A percentile compares a stretch with the other conserved stretches of the same genome.
These are phyloP conservation scores for Plectosphaerella sp. DNA, from an alignment of 2,329 filamentous ascomycete genomes.

Conservation along the genomic window DNA sequence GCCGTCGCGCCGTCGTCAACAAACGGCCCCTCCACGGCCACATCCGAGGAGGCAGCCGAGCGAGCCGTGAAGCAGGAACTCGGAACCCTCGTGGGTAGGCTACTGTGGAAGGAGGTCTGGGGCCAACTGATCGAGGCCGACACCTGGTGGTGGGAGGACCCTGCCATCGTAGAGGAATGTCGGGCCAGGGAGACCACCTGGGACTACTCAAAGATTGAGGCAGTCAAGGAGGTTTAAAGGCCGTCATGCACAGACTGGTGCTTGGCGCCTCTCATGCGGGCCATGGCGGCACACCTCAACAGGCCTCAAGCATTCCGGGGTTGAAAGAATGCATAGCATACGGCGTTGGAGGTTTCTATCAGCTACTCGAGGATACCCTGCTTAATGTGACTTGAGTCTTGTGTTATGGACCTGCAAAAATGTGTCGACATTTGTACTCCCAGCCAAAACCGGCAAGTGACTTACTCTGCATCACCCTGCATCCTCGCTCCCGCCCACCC, in stretches of 20 bases:
- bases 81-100: slow-evolving; percentile 46
- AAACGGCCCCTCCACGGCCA: slow-evolving; percentile 16
- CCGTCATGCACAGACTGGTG: not conserved
- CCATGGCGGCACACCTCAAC: not conserved
- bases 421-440: too few relatives aligned
- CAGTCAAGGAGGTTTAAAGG: slow-evolving; percentile 37
- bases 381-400: not conserved
- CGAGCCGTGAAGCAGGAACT: slow-evolving; percentile 39
- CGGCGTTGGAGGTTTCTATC: not conserved
- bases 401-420: not conserved
- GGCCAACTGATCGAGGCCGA: slow-evolving; percentile 43
- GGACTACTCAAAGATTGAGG: slow-evolving; percentile 55
- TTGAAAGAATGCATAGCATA: not conserved
- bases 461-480: too few relatives aligned
- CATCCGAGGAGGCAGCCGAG: slow-evolving; percentile 17
- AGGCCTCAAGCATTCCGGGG: not conserved
- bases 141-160: slow-evolving; percentile 61
- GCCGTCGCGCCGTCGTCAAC: slow-evolving; percentile 29
- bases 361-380: not conserved
- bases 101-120: slow-evolving; percentile 60
- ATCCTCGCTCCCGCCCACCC: too few relatives aligned
- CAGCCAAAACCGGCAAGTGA: too few relatives aligned
- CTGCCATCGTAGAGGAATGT: slow-evolving; percentile 50
- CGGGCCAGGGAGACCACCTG: slow-evolving; percentile 48
- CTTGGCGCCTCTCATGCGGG: not conserved